phyloP scores from a whole-genome alignment of 2,329 filamentous ascomycete species.

The Epichloe bromicola region DNA sequence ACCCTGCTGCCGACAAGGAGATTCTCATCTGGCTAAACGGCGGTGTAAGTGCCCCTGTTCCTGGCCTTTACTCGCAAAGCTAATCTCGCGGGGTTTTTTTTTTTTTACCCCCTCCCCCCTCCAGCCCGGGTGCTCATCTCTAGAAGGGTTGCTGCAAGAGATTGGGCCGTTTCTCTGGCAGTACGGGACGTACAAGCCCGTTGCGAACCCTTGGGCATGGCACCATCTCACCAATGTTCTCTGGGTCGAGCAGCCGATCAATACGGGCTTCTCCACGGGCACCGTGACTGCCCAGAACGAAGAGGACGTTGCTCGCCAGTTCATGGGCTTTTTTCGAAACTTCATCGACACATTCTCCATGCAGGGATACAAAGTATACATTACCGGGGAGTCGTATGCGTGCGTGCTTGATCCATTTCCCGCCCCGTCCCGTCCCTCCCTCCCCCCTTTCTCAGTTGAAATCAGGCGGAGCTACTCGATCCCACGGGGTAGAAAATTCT shows the following conservation, averaged over 20 bases:
- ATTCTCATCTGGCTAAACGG: slow-evolving; percentile 52
- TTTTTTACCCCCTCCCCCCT: too few relatives aligned
- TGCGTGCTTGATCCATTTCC: not conserved
- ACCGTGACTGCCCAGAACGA: slow-evolving; percentile 50
- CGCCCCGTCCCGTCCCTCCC: too few relatives aligned
- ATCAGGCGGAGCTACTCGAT: too few relatives aligned
- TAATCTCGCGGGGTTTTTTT: not conserved
- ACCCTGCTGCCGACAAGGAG: slow-evolving; percentile 35
- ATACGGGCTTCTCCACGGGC: slow-evolving; percentile 57
- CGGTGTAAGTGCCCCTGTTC: slow-evolving; percentile 25
- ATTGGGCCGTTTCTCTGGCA: slow-evolving; percentile 65
- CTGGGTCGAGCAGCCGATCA: slow-evolving; percentile 58
- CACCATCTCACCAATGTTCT: slow-evolving; percentile 36
- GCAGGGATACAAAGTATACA: slow-evolving; percentile 55
- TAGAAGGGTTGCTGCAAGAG: slow-evolving; percentile 60
- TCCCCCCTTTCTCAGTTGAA: too few relatives aligned
- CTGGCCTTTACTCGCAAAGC: not conserved
- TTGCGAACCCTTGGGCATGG: slow-evolving; percentile 58
- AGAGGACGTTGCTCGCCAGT: slow-evolving; percentile 53
- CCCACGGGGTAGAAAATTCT: too few relatives aligned
- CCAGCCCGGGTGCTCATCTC: slow-evolving; percentile 40
- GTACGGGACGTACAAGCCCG: slow-evolving; percentile 53
- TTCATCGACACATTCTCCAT: slow-evolving; percentile 58
- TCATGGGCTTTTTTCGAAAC: slow-evolving; percentile 68
- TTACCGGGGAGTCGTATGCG: slow-evolving; percentile 57